Percentiles rank a stretch among this genome's conserved stretches.
phyloP scores from a whole-genome alignment of 768 basidiomycete genomes.

The Auricularia heimuer region DNA sequence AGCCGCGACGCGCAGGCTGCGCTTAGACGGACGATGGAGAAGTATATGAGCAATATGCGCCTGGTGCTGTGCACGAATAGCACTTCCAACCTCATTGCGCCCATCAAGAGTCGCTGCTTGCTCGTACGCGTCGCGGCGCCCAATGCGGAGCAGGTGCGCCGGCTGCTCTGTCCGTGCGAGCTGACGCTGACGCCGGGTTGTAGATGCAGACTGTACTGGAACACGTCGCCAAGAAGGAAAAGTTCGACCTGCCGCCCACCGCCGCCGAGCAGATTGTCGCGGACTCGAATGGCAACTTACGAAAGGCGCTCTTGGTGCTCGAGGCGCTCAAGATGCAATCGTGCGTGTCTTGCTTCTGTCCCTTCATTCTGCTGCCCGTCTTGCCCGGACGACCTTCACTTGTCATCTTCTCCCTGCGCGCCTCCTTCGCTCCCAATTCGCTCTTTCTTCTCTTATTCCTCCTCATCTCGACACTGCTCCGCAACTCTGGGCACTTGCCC shows the following conservation, averaged over 20 bases:
- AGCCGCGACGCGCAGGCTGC: slow-evolving; percentile 96
- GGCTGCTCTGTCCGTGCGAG: neutral
- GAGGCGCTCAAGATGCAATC: slow-evolving; percentile 97
- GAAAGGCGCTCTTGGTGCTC: slow-evolving; percentile 88
- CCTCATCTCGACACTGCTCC: neutral
- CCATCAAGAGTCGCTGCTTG: slow-evolving; percentile 91
- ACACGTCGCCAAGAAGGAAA: slow-evolving; percentile 70
- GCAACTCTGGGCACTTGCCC: too few relatives aligned
- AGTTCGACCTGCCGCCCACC: slow-evolving; percentile 71
- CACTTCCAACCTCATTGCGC: slow-evolving; percentile 90
- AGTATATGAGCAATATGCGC: slow-evolving; percentile 96
- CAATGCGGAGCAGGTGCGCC: slow-evolving; percentile 55
- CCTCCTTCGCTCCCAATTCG: neutral
- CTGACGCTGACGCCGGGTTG: neutral
- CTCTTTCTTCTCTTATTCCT: neutral
- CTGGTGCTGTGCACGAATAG: slow-evolving; percentile 95
- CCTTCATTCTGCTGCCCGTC: too few relatives aligned
- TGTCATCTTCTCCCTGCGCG: slow-evolving; percentile 1
- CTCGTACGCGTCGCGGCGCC: slow-evolving; percentile 91
- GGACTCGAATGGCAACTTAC: slow-evolving; percentile 81
- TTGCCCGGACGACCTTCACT: too few relatives aligned
- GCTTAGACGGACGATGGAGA: slow-evolving; percentile 95
- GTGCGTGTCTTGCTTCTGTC: slow-evolving; percentile 31
- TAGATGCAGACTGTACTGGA: slow-evolving; percentile 77
- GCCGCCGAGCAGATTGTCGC: slow-evolving; percentile 66